Percentiles rank a stretch among this genome's conserved stretches.
phyloP scores from a whole-genome alignment of 805 yeast species.

The Suhomyces sp. region DNA sequence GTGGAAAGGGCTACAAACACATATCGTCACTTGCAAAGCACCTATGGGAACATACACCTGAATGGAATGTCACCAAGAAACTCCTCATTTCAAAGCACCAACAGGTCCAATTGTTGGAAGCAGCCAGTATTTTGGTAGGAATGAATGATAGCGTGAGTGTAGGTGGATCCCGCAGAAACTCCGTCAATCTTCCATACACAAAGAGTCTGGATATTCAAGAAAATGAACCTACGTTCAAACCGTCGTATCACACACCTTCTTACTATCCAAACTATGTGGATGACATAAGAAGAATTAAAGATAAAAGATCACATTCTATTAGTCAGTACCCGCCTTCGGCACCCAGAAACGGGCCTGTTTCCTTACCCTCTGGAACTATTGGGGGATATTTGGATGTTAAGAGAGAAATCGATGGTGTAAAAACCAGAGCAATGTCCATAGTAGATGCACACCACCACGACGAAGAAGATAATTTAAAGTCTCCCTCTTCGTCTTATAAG shows the following conservation, averaged over 20 bases:
- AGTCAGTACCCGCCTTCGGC: slow-evolving; percentile 46
- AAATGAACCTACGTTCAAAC: slow-evolving; percentile 2
- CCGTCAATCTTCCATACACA: background rate
- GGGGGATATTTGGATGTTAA: slow-evolving; percentile 35
- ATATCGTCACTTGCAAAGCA: slow-evolving; percentile 85
- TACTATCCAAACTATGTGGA: background rate
- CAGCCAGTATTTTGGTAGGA: slow-evolving; percentile 72
- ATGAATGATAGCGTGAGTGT: slow-evolving; percentile 50
- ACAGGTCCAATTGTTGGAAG: slow-evolving; percentile 79
- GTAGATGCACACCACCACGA: background rate
- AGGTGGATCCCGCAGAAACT: slow-evolving; percentile 6
- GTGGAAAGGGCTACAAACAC: slow-evolving; percentile 90
- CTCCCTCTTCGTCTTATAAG: slow-evolving; percentile 10
- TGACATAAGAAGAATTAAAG: slow-evolving; percentile 1
- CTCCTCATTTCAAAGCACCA: slow-evolving; percentile 81
- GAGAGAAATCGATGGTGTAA: background rate
- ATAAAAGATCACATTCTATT: slow-evolving; percentile 39
- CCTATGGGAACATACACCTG: slow-evolving; percentile 93
- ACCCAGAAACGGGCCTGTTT: slow-evolving; percentile 6
- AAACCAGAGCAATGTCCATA: slow-evolving; percentile 12
- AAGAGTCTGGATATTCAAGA: background rate
- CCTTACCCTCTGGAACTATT: slow-evolving; percentile 9
- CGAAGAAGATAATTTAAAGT: slow-evolving; percentile 12
- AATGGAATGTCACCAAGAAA: slow-evolving; percentile 85
- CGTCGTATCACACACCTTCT: background rate